Evolutionary conservation across 768 basidiomycete species (phyloP), one percentile per base, ranked within the genome.

Genomic region (Panaeolus cyanescens): DNA sequence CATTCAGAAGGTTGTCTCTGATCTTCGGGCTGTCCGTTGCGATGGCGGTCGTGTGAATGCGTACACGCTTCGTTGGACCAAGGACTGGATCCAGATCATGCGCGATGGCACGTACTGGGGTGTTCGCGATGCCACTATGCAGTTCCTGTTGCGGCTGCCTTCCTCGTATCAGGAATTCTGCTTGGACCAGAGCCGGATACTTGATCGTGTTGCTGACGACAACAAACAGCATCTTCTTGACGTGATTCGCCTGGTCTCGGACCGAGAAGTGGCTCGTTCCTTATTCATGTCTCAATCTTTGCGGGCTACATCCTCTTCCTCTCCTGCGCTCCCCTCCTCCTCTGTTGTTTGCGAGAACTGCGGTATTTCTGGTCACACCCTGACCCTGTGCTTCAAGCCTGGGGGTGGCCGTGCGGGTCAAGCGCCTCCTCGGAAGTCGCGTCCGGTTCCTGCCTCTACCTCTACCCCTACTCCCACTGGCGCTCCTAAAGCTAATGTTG

Each of bases 331-430:
- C 13, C 6, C 33, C 6, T 6, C 33, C 6, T 13, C 33, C 13
- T 5, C 7, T 5, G 19, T 20, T 6, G 5, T 20, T 5, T 45
- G 42, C 10, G 42, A 45, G 9, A 64, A 62, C 45, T 64, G 64
- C 32, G 25, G 34, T 5, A 53, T 36, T 3, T 31, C 31, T 7
- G 58, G 58, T 5, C 64, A 64, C 17, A 58, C 61, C 30, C 20
- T 15, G n/a, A 50, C 30, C 2, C 53, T 59, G 12, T 64, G 64
- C 54, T 64, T 58, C 56, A 54, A 57, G 10, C 45, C 54, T 30
- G 60, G 64, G 4, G 64, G 64, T 17, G 58, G 64, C 20, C 61
- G 59, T 32, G 60, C 58, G 15, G 63, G 63, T 20, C 60, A 62
- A n/a, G 56, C 33, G 19, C 56, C 37, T n/a, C 33, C 25, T 34